A percentile compares a stretch with the other conserved stretches of the same genome.
Evolutionary conservation across 495 filamentous ascomycete species (phyloP).

Genomic region (Daldinia caldariorum): DNA sequence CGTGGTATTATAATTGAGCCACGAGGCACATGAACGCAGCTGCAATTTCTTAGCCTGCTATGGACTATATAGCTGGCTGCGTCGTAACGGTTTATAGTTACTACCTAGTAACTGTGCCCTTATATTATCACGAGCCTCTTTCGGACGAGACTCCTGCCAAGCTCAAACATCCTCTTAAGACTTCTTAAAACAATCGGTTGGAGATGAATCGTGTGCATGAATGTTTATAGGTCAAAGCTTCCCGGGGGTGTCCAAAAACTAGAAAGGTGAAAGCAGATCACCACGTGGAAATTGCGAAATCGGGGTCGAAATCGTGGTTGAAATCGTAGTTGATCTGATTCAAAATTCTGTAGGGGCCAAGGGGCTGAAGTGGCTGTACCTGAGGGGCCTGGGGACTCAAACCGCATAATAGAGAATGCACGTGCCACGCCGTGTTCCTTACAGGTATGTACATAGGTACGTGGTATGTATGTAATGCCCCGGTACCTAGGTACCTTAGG

Average conservation of each 20-base stretch:
- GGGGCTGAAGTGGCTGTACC: neutral
- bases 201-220: no score
- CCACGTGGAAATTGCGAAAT: neutral
- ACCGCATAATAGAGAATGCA: conserved; percentile 1
- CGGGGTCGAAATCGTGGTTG: neutral
- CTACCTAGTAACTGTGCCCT: neutral
- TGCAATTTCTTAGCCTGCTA: neutral
- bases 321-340: neutral
- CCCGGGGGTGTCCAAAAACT: neutral
- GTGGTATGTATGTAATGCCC: no score
- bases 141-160: neutral
- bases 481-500: no score
- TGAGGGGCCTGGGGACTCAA: no score
- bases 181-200: no score
- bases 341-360: neutral
- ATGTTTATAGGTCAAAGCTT: no score
- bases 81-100: neutral
- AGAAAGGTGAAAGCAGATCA: neutral
- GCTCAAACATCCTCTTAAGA: neutral
- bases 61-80: neutral
- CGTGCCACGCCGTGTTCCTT: neutral
- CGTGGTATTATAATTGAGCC: no score
- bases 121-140: neutral
- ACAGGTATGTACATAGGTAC: no score
- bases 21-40: neutral